Evolutionary conservation across 2,329 filamentous ascomycete genomes (phyloP).

Genomic region (Tricladium varicosporioides): DNA sequence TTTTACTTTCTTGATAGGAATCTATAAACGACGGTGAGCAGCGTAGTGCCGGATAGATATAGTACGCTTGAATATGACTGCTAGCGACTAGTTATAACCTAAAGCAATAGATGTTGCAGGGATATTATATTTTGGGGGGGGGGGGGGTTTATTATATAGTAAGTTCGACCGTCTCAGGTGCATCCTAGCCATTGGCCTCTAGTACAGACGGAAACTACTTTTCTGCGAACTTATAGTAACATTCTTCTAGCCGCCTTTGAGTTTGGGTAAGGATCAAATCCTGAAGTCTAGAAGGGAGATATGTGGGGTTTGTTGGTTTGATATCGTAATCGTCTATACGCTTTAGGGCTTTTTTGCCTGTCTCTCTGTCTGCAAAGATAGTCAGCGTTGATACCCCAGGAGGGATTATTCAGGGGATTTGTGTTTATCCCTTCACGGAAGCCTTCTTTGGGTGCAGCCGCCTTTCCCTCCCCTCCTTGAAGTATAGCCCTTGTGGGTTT

Average conservation of each 20-base stretch:
- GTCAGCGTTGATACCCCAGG: neutral
- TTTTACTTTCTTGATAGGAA: neutral
- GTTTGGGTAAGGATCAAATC: constrained; percentile 13
- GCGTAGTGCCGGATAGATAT: constrained; percentile 16
- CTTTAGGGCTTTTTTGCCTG: neutral
- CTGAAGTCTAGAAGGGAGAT: constrained; percentile 17
- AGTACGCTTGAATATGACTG: constrained; percentile 5
- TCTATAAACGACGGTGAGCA: neutral
- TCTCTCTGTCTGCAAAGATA: constrained; percentile 1
- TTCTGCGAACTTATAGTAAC: constrained; percentile 15
- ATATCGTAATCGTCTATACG: neutral
- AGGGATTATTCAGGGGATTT: constrained; percentile 7
- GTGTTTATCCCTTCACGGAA: constrained; percentile 9
- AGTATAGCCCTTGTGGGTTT: constrained; percentile 1
- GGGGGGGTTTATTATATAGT: too few species aligned
- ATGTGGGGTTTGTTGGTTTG: constrained; percentile 7
- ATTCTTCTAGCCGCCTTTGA: constrained; percentile 18
- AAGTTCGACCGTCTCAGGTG: constrained; percentile 17
- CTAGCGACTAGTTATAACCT: constrained; percentile 1
- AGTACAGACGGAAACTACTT: constrained; percentile 18
- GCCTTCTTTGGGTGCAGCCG: constrained; percentile 6
- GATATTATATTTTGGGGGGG: too few species aligned
- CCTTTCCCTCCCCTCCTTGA: constrained; percentile 6
- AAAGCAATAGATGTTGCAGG: too few species aligned
- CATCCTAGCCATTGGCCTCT: constrained; percentile 11